phyloP scores from a whole-genome alignment of 116 monocot genomes.

The Dioscorea cayenensis region DNA sequence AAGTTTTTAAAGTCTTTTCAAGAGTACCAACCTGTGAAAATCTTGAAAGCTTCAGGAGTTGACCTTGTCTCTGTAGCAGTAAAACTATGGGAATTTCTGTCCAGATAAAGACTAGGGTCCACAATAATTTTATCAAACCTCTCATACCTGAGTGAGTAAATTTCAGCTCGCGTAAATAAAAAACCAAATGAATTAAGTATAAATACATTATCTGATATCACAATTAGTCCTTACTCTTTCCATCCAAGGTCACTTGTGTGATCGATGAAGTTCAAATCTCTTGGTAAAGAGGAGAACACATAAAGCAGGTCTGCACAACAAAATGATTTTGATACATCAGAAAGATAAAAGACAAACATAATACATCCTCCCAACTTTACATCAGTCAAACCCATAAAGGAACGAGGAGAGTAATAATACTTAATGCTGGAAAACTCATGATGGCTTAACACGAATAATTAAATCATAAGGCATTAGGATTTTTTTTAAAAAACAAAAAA shows the following conservation, averaged over 20 bases:
- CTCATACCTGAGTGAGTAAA: conserved; percentile 31
- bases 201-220: neutral
- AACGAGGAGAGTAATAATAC: no score
- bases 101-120: conserved; percentile 65
- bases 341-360: neutral
- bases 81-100: conserved; percentile 31
- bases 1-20: neutral
- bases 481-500: no score
- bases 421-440: no score
- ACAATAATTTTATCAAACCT: conserved; percentile 72
- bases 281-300: conserved; percentile 63
- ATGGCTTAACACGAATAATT: neutral
- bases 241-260: conserved; percentile 84
- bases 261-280: conserved; percentile 79
- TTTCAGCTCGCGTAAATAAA: neutral
- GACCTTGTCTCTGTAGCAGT: conserved; percentile 33
- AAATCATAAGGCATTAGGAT: neutral
- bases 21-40: conserved; percentile 66
- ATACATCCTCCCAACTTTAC: neutral
- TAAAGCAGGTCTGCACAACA: conserved; percentile 69
- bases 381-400: neutral
- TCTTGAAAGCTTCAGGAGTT: conserved; percentile 74
- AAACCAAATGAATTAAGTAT: neutral
- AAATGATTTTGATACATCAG: neutral
- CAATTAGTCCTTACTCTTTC: conserved; percentile 59